These are phyloP conservation scores for Colletotrichum orbiculare DNA, from an alignment of 2,329 filamentous ascomycete species.

Conservation along the genomic window DNA sequence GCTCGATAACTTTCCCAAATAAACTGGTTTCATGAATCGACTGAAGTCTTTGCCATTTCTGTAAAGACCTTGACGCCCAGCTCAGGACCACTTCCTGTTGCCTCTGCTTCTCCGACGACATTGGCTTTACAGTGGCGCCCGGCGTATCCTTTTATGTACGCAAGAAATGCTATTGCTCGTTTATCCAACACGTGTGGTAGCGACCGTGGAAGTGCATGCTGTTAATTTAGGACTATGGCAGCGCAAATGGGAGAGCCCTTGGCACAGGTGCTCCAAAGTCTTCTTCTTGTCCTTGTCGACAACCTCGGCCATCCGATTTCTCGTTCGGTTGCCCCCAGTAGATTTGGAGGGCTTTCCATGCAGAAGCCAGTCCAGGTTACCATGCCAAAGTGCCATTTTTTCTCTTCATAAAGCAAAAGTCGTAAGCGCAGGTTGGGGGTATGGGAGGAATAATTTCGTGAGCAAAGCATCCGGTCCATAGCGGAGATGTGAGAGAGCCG, in stretches of 20 bases:
- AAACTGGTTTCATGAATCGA: too few species aligned
- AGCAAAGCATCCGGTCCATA: conserved; percentile 28
- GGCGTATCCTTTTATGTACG: not conserved
- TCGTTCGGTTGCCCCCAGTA: conserved; percentile 9
- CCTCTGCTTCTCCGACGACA: not conserved
- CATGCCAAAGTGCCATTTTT: conserved; percentile 33
- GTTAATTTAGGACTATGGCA: conserved; percentile 33
- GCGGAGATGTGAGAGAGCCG: conserved; percentile 4
- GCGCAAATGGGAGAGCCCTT: conserved; percentile 20
- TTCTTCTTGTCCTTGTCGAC: conserved; percentile 16
- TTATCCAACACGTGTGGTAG: conserved; percentile 29
- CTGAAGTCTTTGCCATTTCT: too few species aligned
- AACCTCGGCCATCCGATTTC: conserved; percentile 16
- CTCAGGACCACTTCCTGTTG: conserved; percentile 2
- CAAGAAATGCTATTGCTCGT: conserved; percentile 25
- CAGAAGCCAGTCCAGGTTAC: conserved; percentile 27
- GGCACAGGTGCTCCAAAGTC: conserved; percentile 16
- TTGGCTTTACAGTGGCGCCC: not conserved
- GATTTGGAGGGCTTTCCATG: conserved; percentile 14
- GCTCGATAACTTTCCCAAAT: too few species aligned
- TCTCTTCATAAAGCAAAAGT: conserved; percentile 26
- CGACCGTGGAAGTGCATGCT: conserved; percentile 29
- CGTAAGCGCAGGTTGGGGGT: conserved; percentile 32
- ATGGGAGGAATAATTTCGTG: conserved; percentile 30
- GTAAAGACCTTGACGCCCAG: too few species aligned